Evolutionary conservation across 2,329 filamentous ascomycete genomes (phyloP).

Genomic region (Xylogone sp.): DNA sequence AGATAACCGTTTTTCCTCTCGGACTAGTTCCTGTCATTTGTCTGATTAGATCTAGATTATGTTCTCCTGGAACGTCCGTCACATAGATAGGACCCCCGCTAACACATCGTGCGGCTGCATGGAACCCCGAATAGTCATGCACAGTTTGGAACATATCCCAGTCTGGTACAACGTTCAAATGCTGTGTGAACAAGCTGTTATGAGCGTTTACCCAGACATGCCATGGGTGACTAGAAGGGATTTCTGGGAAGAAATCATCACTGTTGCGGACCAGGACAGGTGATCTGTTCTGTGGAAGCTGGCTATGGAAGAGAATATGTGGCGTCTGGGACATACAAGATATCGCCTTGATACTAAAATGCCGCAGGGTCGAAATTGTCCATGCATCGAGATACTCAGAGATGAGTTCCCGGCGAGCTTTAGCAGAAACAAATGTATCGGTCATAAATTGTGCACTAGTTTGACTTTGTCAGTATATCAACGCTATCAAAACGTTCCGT

Average conservation of each 20-base stretch:
- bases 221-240: conserved; percentile 81
- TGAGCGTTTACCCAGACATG: conserved; percentile 94
- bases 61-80: conserved; percentile 81
- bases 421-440: conserved; percentile 67
- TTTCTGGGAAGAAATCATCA: conserved; percentile 86
- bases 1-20: conserved; percentile 70
- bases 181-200: conserved; percentile 76
- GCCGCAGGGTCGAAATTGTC: conserved; percentile 70
- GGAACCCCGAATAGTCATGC: conserved; percentile 71
- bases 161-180: conserved; percentile 84
- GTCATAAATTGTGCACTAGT: conserved; percentile 73
- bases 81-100: conserved; percentile 93
- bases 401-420: conserved; percentile 67
- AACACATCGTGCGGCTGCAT: conserved; percentile 85
- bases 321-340: conserved; percentile 95
- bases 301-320: conserved; percentile 79
- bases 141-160: conserved; percentile 69
- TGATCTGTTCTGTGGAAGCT: conserved; percentile 73
- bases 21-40: conserved; percentile 78
- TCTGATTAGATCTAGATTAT: conserved; percentile 69
- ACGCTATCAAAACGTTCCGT: neutral
- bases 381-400: conserved; percentile 81
- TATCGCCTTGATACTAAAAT: conserved; percentile 76
- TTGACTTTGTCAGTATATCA: conserved; percentile 2
- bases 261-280: conserved; percentile 78